Conservation (phyloP, 2,329 filamentous ascomycete genomes). For the Xylariaceae sp. region DNA sequence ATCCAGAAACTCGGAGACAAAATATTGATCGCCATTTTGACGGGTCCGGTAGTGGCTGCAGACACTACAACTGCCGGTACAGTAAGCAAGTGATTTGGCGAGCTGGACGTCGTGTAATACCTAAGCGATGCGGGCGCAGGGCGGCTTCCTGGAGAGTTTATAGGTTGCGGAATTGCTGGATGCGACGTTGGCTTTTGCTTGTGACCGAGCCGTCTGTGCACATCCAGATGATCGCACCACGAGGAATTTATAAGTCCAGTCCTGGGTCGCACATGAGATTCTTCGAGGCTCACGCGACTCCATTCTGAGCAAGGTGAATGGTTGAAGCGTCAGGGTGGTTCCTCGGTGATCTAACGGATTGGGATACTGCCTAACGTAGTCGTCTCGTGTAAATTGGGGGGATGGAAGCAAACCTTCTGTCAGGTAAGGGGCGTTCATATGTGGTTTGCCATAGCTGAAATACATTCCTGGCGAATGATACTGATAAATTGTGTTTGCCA, state of each 20-base stretch:
- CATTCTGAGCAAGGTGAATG: not conserved
- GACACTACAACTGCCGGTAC: not conserved
- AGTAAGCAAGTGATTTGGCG: not conserved
- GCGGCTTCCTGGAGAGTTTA: not conserved
- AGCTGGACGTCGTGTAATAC: not conserved
- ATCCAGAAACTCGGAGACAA: conserved; percentile 3
- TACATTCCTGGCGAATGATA: not conserved
- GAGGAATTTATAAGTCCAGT: not conserved
- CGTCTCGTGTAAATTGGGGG: not conserved
- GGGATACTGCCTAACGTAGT: not conserved
- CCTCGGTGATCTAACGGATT: not conserved
- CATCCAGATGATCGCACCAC: conserved; percentile 4
- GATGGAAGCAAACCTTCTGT: not conserved
- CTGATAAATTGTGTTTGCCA: not conserved
- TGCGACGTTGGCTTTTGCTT: not conserved
- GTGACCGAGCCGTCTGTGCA: conserved; percentile 3
- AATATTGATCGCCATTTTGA: conserved; percentile 2
- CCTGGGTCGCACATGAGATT: not conserved
- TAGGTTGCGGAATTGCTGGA: not conserved
- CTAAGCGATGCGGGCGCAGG: not conserved
- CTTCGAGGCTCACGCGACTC: not conserved
- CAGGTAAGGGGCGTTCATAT: not conserved
- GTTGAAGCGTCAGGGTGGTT: not conserved
- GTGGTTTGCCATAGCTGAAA: not conserved
- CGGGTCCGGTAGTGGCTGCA: not conserved